Evolutionary conservation across 2,329 filamentous ascomycete species (phyloP).

Genomic region (Exophiala spinifera): DNA sequence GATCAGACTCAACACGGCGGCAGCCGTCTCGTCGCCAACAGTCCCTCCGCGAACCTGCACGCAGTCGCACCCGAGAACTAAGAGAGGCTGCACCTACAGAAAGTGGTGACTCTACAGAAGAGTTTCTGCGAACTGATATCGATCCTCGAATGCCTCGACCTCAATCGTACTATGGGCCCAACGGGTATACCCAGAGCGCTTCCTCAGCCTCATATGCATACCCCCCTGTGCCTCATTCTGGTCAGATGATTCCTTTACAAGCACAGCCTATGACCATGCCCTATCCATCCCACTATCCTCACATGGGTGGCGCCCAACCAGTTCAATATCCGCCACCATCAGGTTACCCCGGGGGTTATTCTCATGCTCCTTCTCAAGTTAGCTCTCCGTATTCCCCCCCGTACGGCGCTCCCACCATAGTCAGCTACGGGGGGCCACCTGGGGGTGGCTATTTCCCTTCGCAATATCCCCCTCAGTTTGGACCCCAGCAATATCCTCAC

Average conservation of each 20-base stretch:
- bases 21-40: slow-evolving; percentile 39
- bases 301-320: slow-evolving; percentile 13
- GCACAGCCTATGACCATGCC: slow-evolving; percentile 23
- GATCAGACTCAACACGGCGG: slow-evolving; percentile 37
- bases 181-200: slow-evolving; percentile 40
- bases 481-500: slow-evolving; percentile 26
- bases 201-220: slow-evolving; percentile 41
- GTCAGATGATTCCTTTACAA: slow-evolving; percentile 25
- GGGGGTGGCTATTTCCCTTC: slow-evolving; percentile 31
- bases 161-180: slow-evolving; percentile 29
- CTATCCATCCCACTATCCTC: slow-evolving; percentile 18
- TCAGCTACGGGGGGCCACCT: slow-evolving; percentile 36
- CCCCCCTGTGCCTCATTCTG: slow-evolving; percentile 26
- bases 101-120: slow-evolving; percentile 64
- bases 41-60: slow-evolving; percentile 45
- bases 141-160: slow-evolving; percentile 26
- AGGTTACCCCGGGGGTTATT: slow-evolving; percentile 13
- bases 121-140: slow-evolving; percentile 45
- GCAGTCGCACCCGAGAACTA: slow-evolving; percentile 17
- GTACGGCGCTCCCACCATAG: slow-evolving; percentile 37
- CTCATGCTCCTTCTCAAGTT: slow-evolving; percentile 24
- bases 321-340: slow-evolving; percentile 20
- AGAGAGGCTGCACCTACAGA: slow-evolving; percentile 41
- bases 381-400: slow-evolving; percentile 31
- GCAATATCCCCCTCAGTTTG: slow-evolving; percentile 35